Percentiles rank a stretch among this genome's conserved stretches.
phyloP scores from a whole-genome alignment of 176 grass and related monocot species.

The Alopecurus myosuroides region DNA sequence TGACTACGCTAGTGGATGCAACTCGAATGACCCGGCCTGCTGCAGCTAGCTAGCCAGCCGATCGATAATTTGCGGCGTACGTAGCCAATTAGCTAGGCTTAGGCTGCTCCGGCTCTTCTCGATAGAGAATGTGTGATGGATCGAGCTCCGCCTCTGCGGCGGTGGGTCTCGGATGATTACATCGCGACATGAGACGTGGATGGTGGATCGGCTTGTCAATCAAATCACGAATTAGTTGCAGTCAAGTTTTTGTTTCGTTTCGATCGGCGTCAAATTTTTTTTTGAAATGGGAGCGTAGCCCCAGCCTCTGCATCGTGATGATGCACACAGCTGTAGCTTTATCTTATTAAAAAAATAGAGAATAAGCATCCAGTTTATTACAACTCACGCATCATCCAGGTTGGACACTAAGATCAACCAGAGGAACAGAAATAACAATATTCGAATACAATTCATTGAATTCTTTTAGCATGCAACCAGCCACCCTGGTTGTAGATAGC shows the following conservation, averaged over 20 bases:
- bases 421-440: no score
- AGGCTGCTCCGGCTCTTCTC: conserved; percentile 3
- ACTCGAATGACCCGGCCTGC: neutral
- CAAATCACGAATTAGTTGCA: neutral
- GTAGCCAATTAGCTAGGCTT: neutral
- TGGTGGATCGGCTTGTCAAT: conserved; percentile 27
- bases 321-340: no score
- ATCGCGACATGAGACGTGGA: conserved; percentile 15
- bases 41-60: neutral
- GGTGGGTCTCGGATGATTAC: conserved; percentile 6
- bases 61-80: neutral
- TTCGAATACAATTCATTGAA: no score
- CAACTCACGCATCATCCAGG: no score
- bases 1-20: neutral
- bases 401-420: no score
- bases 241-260: neutral
- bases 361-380: no score
- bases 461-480: no score
- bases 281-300: no score
- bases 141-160: neutral
- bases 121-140: conserved; percentile 12
- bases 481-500: no score
- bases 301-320: no score
- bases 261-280: neutral
- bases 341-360: no score